Conservation (phyloP, 1,284 basidiomycete species). For the Sanguinoderma infundibulare region DNA sequence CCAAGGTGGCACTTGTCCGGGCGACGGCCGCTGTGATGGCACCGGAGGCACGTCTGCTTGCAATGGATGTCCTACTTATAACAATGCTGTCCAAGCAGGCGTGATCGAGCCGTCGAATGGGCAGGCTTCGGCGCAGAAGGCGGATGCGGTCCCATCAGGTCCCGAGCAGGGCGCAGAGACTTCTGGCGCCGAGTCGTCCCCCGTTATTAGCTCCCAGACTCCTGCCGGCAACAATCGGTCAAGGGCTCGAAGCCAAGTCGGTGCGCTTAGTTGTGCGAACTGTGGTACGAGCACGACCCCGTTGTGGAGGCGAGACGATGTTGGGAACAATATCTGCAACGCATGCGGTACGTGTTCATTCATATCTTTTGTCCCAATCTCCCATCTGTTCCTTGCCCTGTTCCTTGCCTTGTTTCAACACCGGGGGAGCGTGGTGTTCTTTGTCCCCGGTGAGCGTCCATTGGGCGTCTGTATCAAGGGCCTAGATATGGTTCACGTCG, state of each 20-base stretch:
- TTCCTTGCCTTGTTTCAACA: background rate
- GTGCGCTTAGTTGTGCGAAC: slow-evolving; percentile 87
- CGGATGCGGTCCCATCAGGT: slow-evolving; percentile 6
- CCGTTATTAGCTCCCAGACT: slow-evolving; percentile 33
- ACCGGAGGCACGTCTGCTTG: slow-evolving; percentile 91
- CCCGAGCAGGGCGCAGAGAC: slow-evolving; percentile 19
- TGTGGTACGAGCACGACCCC: slow-evolving; percentile 95
- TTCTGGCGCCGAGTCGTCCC: slow-evolving; percentile 29
- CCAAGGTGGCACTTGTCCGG: slow-evolving; percentile 83
- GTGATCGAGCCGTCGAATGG: slow-evolving; percentile 21
- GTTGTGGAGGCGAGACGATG: slow-evolving; percentile 92
- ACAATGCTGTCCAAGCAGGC: slow-evolving; percentile 69
- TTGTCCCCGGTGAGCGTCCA: slow-evolving; percentile 5
- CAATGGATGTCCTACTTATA: slow-evolving; percentile 92
- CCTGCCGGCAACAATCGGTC: slow-evolving; percentile 35
- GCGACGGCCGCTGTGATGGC: slow-evolving; percentile 94
- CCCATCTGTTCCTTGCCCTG: slow-evolving; percentile 6
- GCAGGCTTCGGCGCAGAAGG: slow-evolving; percentile 14
- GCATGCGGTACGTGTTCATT: slow-evolving; percentile 80
- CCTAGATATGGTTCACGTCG: slow-evolving; percentile 10
- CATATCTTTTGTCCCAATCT: slow-evolving; percentile 17
- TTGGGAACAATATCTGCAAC: slow-evolving; percentile 92
- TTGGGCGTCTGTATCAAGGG: slow-evolving; percentile 5
- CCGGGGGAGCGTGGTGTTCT: slow-evolving; percentile 2
- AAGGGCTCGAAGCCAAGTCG: slow-evolving; percentile 56